A percentile compares a stretch with the other conserved stretches of the same genome.
Conservation (phyloP, 2,329 filamentous ascomycete species). For the Talaromyces pinophilus region DNA sequence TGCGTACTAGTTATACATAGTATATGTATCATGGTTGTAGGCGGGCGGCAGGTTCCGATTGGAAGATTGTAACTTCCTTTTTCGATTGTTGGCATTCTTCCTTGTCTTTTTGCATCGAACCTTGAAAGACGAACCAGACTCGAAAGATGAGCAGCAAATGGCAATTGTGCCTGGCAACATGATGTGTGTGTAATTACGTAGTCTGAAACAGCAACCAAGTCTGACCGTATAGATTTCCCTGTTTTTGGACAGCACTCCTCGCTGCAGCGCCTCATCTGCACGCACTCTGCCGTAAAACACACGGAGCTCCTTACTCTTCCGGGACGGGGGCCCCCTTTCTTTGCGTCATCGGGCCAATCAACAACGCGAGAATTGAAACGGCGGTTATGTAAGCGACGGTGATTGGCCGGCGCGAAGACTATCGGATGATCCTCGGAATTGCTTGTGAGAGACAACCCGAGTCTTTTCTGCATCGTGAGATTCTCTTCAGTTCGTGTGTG, state of each 20-base stretch:
- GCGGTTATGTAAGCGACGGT: not conserved
- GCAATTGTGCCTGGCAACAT: not conserved
- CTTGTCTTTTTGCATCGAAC: not conserved
- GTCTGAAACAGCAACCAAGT: not conserved
- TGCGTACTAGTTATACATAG: too few species aligned
- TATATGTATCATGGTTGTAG: not conserved
- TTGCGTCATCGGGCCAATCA: slow-evolving; percentile 3
- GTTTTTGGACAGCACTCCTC: slow-evolving; percentile 10
- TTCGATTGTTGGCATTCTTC: not conserved
- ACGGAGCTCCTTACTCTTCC: not conserved
- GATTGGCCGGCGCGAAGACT: not conserved
- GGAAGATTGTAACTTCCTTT: slow-evolving; percentile 7
- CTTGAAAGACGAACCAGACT: not conserved
- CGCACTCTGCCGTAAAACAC: not conserved
- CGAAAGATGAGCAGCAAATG: not conserved
- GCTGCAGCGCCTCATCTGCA: not conserved
- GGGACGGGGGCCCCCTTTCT: not conserved
- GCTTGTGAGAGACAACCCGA: slow-evolving; percentile 9
- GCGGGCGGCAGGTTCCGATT: slow-evolving; percentile 10
- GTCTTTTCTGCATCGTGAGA: not conserved
- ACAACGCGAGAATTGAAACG: not conserved
- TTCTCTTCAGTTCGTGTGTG: not conserved
- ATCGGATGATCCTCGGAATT: slow-evolving; percentile 14
- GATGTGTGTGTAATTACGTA: slow-evolving; percentile 7
- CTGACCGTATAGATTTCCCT: slow-evolving; percentile 5